Percentiles rank a stretch among this genome's conserved stretches.
Conservation (phyloP, 805 yeast genomes). For the Cyberlindnera americana region DNA sequence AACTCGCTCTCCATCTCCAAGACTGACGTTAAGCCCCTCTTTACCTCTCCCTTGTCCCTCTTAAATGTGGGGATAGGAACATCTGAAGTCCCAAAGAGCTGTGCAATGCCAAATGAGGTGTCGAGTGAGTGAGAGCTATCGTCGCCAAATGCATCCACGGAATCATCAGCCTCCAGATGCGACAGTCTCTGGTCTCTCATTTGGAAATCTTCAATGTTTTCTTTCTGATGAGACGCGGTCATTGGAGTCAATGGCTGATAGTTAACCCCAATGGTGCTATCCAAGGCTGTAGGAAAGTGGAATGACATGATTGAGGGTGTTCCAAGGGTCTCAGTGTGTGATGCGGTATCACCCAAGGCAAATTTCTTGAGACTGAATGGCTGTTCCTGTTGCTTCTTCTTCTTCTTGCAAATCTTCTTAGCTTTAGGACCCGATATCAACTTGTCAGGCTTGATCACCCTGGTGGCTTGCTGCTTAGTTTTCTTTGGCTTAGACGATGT, state of each 20-base stretch:
- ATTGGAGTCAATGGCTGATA: conserved; percentile 1
- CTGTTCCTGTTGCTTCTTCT: not conserved
- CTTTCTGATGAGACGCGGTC: not conserved
- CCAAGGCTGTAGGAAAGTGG: not conserved
- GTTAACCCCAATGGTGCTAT: not conserved
- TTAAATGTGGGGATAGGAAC: conserved; percentile 5
- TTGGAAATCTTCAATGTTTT: too few species aligned
- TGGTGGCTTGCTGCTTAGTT: not conserved
- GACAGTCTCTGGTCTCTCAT: too few species aligned
- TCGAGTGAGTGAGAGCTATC: conserved; percentile 8
- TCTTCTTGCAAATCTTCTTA: not conserved
- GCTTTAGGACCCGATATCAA: not conserved
- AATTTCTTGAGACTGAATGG: too few species aligned
- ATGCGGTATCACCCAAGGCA: too few species aligned
- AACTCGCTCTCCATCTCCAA: not conserved
- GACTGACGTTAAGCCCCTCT: not conserved
- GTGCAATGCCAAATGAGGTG: conserved; percentile 9
- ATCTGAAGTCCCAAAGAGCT: conserved; percentile 4
- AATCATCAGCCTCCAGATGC: too few species aligned
- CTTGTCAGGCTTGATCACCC: not conserved
- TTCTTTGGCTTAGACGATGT: too few species aligned
- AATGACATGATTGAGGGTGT: not conserved
- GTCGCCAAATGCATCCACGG: conserved; percentile 1
- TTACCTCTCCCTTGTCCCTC: not conserved
- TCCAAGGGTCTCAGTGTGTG: not conserved